phyloP scores from a whole-genome alignment of 129 eudicot species.

The Centrapalus pauciflorus region DNA sequence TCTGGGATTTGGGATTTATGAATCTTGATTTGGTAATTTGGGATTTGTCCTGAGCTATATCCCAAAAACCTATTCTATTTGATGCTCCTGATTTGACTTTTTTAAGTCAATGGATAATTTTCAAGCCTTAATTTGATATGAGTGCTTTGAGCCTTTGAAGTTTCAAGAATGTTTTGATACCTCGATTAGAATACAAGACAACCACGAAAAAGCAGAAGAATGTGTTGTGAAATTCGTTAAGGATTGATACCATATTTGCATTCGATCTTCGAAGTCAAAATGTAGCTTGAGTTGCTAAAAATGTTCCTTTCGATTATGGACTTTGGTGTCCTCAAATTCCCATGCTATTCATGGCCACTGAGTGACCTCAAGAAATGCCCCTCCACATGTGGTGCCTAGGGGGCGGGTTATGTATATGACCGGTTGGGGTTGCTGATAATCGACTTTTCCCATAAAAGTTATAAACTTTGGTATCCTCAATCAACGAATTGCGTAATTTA shows the following conservation, averaged over 20 bases:
- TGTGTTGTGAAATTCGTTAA: background rate
- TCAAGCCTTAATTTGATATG: background rate
- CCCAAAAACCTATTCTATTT: background rate
- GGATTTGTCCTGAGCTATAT: background rate
- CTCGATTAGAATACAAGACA: background rate
- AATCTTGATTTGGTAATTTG: constrained; percentile 2
- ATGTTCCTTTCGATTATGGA: background rate
- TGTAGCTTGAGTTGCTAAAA: background rate
- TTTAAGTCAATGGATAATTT: constrained; percentile 20
- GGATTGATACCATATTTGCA: background rate
- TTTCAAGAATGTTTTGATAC: background rate
- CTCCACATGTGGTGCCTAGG: too few species aligned
- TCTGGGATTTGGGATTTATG: background rate
- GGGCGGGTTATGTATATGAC: too few species aligned
- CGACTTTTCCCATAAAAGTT: background rate
- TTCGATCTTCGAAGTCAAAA: constrained; percentile 10
- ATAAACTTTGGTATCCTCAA: background rate
- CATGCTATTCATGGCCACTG: too few species aligned
- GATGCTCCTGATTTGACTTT: constrained; percentile 11
- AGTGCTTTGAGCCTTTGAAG: background rate
- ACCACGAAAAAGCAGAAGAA: background rate
- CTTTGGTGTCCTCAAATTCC: constrained; percentile 2
- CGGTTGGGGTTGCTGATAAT: background rate
- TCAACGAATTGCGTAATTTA: background rate
- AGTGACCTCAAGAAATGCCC: too few species aligned